phyloP scores from a whole-genome alignment of 2,329 filamentous ascomycete genomes.

The Colletotrichum eremochloae region DNA sequence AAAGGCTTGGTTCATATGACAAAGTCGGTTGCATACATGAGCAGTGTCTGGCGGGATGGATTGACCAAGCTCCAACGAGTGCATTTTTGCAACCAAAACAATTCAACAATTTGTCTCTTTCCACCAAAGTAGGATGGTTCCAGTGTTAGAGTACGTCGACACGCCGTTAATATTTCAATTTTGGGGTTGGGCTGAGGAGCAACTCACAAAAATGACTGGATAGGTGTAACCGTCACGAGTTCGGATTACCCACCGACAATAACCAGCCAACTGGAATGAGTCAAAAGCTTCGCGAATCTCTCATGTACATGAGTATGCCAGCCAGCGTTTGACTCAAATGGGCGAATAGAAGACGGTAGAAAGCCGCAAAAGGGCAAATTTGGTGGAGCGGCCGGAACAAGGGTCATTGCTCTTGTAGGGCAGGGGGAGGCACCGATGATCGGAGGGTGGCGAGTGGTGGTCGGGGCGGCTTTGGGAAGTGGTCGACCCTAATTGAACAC shows the following conservation, averaged over 20 bases:
- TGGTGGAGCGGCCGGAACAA: neutral
- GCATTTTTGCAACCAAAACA: constrained; percentile 53
- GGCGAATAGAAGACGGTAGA: neutral
- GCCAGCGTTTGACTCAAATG: constrained; percentile 8
- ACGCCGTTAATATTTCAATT: neutral
- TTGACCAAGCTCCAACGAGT: constrained; percentile 71
- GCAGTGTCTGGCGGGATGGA: constrained; percentile 83
- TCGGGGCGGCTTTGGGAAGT: neutral
- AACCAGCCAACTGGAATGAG: neutral
- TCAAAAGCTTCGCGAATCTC: neutral
- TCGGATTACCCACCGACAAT: neutral
- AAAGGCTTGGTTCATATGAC: constrained; percentile 7
- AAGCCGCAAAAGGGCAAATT: neutral
- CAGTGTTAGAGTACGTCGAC: neutral
- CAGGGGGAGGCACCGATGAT: constrained; percentile 10
- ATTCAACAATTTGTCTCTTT: neutral
- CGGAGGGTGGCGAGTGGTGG: neutral
- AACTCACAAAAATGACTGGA: neutral
- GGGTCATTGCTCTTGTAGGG: neutral
- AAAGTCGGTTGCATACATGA: constrained; percentile 70
- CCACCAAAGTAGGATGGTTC: neutral
- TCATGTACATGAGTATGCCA: neutral
- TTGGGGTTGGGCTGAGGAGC: no score
- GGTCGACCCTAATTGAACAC: neutral
- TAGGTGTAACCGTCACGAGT: neutral